Percentiles rank a stretch among this genome's conserved stretches.
These are phyloP conservation scores for Paspalum notatum DNA, from an alignment of 176 grass and related monocot genomes.

Conservation along the genomic window DNA sequence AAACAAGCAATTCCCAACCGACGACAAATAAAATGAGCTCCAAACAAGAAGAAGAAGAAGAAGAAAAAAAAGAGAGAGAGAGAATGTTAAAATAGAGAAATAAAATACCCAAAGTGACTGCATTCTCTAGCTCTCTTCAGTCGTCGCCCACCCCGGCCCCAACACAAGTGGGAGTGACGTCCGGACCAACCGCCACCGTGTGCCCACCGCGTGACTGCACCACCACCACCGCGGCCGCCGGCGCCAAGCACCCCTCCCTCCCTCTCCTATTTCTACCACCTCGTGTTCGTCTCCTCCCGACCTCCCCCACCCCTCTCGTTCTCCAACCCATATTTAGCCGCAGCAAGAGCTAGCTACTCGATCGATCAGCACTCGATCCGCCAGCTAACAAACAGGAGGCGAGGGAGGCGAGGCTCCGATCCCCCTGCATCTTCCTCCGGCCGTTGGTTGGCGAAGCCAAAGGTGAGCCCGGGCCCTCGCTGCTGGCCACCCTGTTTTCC, in stretches of 20 bases:
- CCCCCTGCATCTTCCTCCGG: not conserved
- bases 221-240: too few species aligned
- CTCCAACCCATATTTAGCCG: conserved; percentile 7
- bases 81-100: not conserved
- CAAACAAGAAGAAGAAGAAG: not conserved
- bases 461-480: not conserved
- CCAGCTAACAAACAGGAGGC: not conserved
- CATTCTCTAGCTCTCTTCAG: not conserved
- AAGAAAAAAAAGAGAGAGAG: too few species aligned
- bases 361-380: not conserved
- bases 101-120: not conserved
- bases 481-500: not conserved
- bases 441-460: not conserved
- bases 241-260: too few species aligned
- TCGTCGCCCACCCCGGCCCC: not conserved
- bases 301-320: not conserved
- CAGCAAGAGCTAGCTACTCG: not conserved
- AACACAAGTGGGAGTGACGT: conserved; percentile 43
- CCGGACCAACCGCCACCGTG: conserved; percentile 30
- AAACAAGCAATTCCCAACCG: not conserved
- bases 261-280: conserved; percentile 29
- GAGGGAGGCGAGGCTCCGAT: too few species aligned
- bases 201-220: not conserved
- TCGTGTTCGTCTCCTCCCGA: conserved; percentile 25
- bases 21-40: not conserved